Evolutionary conservation across 257 asterid genomes (phyloP).

Genomic region (Ajuga chamaepitys): DNA sequence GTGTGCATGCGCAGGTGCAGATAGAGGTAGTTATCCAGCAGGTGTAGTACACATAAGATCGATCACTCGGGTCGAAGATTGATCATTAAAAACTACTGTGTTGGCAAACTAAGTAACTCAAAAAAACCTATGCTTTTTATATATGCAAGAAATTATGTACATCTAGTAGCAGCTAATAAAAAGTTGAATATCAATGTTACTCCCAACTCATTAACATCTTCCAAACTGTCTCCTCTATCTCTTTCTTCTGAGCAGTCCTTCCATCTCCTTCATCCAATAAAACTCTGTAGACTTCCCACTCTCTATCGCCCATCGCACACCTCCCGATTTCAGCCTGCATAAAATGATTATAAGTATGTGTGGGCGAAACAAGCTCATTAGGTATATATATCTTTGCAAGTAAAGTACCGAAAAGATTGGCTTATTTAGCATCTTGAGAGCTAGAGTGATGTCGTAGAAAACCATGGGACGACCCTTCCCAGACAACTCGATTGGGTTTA

Average conservation of each 20-base stretch:
- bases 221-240: constrained; percentile 73
- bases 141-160: too few species aligned
- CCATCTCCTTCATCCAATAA: constrained; percentile 73
- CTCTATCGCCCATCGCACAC: constrained; percentile 58
- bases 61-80: too few species aligned
- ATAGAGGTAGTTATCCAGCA: too few species aligned
- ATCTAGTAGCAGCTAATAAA: too few species aligned
- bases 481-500: constrained; percentile 77
- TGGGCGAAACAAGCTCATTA: too few species aligned
- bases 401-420: constrained; percentile 66
- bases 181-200: constrained; percentile 8
- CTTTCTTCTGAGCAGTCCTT: constrained; percentile 34
- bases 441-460: constrained; percentile 75
- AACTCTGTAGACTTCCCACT: constrained; percentile 87
- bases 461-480: constrained; percentile 89
- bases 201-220: constrained; percentile 85
- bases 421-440: constrained; percentile 68
- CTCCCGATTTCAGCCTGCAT: constrained; percentile 80
- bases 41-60: too few species aligned
- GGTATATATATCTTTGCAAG: too few species aligned
- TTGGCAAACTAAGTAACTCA: too few species aligned
- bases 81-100: too few species aligned
- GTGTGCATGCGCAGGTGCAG: too few species aligned
- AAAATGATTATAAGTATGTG: too few species aligned
- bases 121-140: too few species aligned